phyloP scores from a whole-genome alignment of 73 alveolate genomes.

The Paramecium primaurelia region DNA sequence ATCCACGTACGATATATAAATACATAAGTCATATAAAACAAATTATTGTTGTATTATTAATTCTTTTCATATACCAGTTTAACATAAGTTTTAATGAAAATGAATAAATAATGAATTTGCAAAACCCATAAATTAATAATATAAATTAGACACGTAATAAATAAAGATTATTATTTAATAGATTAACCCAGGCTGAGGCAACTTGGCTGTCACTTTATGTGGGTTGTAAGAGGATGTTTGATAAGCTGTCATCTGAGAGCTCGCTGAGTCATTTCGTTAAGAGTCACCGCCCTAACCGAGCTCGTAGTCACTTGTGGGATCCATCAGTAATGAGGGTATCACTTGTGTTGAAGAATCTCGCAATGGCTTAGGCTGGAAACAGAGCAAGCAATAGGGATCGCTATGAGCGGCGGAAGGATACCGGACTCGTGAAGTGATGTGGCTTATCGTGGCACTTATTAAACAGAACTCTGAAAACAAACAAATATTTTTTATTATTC shows the following conservation, averaged over 20 bases:
- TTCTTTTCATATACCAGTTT: no score
- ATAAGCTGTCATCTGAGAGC: slow-evolving; percentile 44
- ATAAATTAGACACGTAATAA: background rate
- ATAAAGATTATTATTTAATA: background rate
- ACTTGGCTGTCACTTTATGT: slow-evolving; percentile 41
- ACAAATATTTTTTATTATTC: background rate
- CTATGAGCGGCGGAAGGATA: slow-evolving; percentile 61
- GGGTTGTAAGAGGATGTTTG: slow-evolving; percentile 46
- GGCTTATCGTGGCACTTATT: slow-evolving; percentile 41
- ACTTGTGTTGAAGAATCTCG: slow-evolving; percentile 47
- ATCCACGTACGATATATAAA: no score
- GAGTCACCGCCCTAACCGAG: slow-evolving; percentile 63
- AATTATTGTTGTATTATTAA: no score
- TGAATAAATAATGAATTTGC: background rate
- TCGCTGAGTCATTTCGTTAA: slow-evolving; percentile 53
- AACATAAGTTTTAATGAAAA: no score
- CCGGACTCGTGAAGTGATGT: slow-evolving; percentile 61
- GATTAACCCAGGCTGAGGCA: slow-evolving; percentile 45
- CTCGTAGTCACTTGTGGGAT: slow-evolving; percentile 38
- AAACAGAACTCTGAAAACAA: slow-evolving; percentile 30
- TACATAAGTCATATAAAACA: no score
- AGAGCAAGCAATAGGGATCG: slow-evolving; percentile 57
- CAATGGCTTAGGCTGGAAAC: slow-evolving; percentile 55
- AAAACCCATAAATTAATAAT: slow-evolving; percentile 22
- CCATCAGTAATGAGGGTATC: slow-evolving; percentile 51